Base-by-base conservation (phyloP, 495 filamentous ascomycete genomes). In the Cudoniella acicularis region DNA sequence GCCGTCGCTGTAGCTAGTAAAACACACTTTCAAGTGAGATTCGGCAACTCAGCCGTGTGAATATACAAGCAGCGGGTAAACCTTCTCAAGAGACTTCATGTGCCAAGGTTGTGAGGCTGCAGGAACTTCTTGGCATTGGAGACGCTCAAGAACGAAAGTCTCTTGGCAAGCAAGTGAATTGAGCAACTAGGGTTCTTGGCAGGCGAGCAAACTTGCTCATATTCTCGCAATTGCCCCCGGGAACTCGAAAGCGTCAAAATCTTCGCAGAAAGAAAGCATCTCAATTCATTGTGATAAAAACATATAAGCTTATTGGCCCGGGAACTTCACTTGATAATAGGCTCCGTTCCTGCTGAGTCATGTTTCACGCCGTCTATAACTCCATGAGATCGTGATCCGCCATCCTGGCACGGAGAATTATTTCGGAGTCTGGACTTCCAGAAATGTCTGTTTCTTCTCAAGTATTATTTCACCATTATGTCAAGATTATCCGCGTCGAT, bases 151-250 rank as follows among this genome's bases (percentile, higher is more conserved):
- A 3, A 20, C 20, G 27, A 25, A 26, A 4, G 8, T 16, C 8
- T 16, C 43, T 46, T 46, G 43, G 43, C 10, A 21, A 49, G 11
- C 13, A 17, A 21, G 47, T 21, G 47, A 13, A 13, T 18, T 3
- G 17, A n/a, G n/a, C n/a, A n/a, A n/a, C 22, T 49, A 23, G n/a
- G 23, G 1, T 2, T 18, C 47, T 17, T 23, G 47, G 47, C 17
- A 21, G 50, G 20, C 10, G 24, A 25, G 6, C n/a, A 27, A 60
- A 60, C 30, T 26, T 60, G 57, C 57, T 60, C 57, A 60, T 59
- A 59, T 47, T 59, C 56, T 59, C 56, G 48, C 56, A 59, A 17
- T 36, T 21, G 43, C 6, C 13, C 43, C 17, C 43, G 43, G 8
- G n/a, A n/a, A n/a, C n/a, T n/a, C n/a, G n/a, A n/a, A n/a, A n/a